phyloP scores from a whole-genome alignment of 2,329 filamentous ascomycete species.

The Xylaria hypoxylon region DNA sequence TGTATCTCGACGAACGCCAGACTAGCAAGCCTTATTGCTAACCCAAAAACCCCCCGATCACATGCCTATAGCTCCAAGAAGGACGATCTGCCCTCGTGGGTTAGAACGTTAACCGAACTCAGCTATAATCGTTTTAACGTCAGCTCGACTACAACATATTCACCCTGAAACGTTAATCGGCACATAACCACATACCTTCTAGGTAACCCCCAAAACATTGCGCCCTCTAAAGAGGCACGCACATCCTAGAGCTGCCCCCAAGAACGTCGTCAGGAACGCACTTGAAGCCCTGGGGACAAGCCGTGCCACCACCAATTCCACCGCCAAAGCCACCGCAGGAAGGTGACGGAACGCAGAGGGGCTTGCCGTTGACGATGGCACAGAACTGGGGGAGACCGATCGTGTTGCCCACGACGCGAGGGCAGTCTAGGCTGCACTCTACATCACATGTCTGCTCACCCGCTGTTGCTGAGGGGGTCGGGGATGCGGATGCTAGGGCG shows the following conservation, averaged over 20 bases:
- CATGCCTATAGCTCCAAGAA: too few species aligned
- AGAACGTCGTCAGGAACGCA: constrained; percentile 19
- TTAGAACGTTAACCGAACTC: too few species aligned
- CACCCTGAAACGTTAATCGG: neutral
- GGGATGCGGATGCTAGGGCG: neutral
- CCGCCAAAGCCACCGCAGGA: constrained; percentile 18
- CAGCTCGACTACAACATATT: too few species aligned
- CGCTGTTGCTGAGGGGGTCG: neutral
- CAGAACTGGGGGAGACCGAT: constrained; percentile 22
- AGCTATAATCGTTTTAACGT: too few species aligned
- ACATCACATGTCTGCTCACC: constrained; percentile 10
- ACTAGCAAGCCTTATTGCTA: too few species aligned
- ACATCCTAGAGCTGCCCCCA: constrained; percentile 14
- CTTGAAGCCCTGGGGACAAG: constrained; percentile 14
- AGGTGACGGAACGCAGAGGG: constrained; percentile 14
- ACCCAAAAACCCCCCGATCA: too few species aligned
- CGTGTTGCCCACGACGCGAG: constrained; percentile 9
- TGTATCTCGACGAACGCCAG: too few species aligned
- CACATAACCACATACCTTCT: neutral
- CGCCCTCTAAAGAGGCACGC: neutral
- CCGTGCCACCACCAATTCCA: constrained; percentile 3
- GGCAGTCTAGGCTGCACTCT: neutral
- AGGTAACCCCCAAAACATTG: too few species aligned
- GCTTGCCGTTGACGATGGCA: constrained; percentile 18
- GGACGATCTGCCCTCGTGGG: too few species aligned